Conservation (phyloP, 2,329 filamentous ascomycete genomes). For the Clonostachys rhizophaga region DNA sequence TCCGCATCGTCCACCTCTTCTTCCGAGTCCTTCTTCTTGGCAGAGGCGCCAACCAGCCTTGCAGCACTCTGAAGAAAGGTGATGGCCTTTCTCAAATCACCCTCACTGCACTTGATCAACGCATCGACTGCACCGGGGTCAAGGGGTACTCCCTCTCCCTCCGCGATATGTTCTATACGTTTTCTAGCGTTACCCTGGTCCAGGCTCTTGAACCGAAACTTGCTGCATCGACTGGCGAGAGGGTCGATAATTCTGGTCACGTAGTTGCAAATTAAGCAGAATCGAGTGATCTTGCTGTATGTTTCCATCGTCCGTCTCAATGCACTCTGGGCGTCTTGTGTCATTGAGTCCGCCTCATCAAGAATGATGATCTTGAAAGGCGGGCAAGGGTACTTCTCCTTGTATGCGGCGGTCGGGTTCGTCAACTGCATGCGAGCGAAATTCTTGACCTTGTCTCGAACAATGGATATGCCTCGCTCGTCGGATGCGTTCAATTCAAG, state of each 20-base stretch:
- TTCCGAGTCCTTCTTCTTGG: slow-evolving; percentile 38
- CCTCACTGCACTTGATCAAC: slow-evolving; percentile 83
- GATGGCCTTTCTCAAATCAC: slow-evolving; percentile 92
- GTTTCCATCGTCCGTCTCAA: slow-evolving; percentile 96
- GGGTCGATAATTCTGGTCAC: slow-evolving; percentile 98
- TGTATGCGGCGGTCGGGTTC: slow-evolving; percentile 68
- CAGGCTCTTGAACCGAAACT: slow-evolving; percentile 96
- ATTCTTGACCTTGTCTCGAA: slow-evolving; percentile 96
- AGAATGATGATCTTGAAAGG: slow-evolving; percentile 99
- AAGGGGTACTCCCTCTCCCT: slow-evolving; percentile 69
- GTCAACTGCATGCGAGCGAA: slow-evolving; percentile 95
- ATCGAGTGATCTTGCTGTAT: slow-evolving; percentile 92
- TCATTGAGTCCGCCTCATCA: slow-evolving; percentile 98
- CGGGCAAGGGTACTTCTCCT: slow-evolving; percentile 79
- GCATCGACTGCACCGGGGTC: slow-evolving; percentile 78
- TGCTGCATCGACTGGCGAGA: slow-evolving; percentile 86
- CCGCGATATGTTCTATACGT: slow-evolving; percentile 78
- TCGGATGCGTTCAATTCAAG: slow-evolving; percentile 99
- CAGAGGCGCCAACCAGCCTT: slow-evolving; percentile 69
- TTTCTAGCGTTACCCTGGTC: slow-evolving; percentile 80
- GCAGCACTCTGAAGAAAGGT: slow-evolving; percentile 96
- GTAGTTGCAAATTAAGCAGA: slow-evolving; percentile 98
- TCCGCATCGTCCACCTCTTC: slow-evolving; percentile 52
- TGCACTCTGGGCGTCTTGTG: slow-evolving; percentile 92
- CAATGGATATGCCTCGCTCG: slow-evolving; percentile 94